Conservation (phyloP, 1,284 basidiomycete species). For the Neotropicomus parvogracilis region DNA sequence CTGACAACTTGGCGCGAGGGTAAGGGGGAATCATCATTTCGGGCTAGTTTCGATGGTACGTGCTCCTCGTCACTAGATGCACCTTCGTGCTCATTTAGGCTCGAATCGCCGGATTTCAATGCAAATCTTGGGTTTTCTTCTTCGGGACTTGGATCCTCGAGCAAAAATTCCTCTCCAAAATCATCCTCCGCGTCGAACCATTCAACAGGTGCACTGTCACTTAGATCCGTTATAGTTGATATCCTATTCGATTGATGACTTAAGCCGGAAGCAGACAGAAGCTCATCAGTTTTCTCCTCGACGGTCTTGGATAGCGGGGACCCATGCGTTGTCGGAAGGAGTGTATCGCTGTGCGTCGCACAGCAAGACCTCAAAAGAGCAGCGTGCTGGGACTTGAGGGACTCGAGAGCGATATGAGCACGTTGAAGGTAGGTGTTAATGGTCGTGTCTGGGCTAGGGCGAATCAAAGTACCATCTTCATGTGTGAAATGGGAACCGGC, state of each 20-base stretch:
- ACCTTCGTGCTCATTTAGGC: constrained; percentile 36
- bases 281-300: constrained; percentile 45
- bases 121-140: constrained; percentile 44
- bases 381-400: constrained; percentile 59
- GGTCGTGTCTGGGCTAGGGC: constrained; percentile 14
- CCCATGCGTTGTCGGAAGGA: constrained; percentile 33
- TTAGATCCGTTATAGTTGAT: constrained; percentile 54
- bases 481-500: constrained; percentile 20
- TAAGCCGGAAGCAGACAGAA: constrained; percentile 31
- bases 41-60: constrained; percentile 5
- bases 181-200: constrained; percentile 69
- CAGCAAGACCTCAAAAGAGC: constrained; percentile 47
- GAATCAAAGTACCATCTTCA: constrained; percentile 27
- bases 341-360: constrained; percentile 36
- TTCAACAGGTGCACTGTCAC: constrained; percentile 51
- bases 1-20: constrained; percentile 41
- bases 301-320: constrained; percentile 46
- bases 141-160: constrained; percentile 47
- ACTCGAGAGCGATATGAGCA: constrained; percentile 43
- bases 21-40: constrained; percentile 15
- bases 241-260: constrained; percentile 41
- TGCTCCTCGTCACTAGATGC: constrained; percentile 42
- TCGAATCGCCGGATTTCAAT: constrained; percentile 41
- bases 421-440: constrained; percentile 35
- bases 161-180: constrained; percentile 65